Conservation (phyloP, 495 filamentous ascomycete species). For the Aspergillus carlsbadensis region DNA sequence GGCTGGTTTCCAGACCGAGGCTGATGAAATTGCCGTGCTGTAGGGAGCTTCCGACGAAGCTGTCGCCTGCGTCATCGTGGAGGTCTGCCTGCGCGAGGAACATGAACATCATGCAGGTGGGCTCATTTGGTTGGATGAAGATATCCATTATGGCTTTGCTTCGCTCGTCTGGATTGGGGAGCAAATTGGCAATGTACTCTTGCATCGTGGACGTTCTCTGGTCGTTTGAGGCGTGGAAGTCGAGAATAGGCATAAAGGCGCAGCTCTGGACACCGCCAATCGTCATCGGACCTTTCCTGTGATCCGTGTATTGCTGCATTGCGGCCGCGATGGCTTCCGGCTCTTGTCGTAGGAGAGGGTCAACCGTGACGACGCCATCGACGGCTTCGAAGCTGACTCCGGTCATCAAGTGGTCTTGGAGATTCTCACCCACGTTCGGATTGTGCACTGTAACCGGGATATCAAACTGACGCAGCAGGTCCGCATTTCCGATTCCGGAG, state of each 20-base stretch:
- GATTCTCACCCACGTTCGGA: conserved; percentile 53
- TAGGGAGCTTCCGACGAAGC: conserved; percentile 12
- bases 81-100: conserved; percentile 14
- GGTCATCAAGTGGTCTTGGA: conserved; percentile 50
- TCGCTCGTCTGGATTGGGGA: neutral
- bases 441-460: conserved; percentile 45
- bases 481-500: conserved; percentile 48
- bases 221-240: neutral
- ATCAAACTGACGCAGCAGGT: conserved; percentile 38
- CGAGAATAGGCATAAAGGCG: conserved; percentile 14
- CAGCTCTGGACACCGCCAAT: conserved; percentile 8
- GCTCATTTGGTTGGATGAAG: conserved; percentile 4
- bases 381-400: too few relatives aligned
- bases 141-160: conserved; percentile 15
- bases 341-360: too few relatives aligned
- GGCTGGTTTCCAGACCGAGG: too few relatives aligned
- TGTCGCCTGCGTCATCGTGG: conserved; percentile 30
- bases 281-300: conserved; percentile 13
- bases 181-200: neutral
- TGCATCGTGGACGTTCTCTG: too few relatives aligned
- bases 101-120: conserved; percentile 9
- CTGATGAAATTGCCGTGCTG: too few relatives aligned
- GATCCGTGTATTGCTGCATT: conserved; percentile 11
- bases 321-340: too few relatives aligned
- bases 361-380: too few relatives aligned